Percentiles rank a stretch among this genome's conserved stretches.
Evolutionary conservation across 2,329 filamentous ascomycete genomes (phyloP).

Genomic region (Sporothrix globosa): DNA sequence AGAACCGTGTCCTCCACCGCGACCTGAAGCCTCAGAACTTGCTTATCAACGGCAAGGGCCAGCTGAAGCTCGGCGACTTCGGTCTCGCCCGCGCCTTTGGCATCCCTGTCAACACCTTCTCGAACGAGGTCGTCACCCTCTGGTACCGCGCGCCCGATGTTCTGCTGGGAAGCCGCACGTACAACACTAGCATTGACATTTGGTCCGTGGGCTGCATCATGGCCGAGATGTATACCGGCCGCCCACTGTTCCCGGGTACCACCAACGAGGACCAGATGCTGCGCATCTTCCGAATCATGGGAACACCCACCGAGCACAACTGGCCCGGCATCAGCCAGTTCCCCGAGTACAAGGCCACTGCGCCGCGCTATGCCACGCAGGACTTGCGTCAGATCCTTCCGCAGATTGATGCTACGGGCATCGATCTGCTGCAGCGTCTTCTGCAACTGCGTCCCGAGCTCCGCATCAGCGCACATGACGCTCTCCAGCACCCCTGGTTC

Average conservation of each 20-base stretch:
- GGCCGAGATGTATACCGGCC: constrained; percentile 98
- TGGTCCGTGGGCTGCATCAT: constrained; percentile 99
- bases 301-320: constrained; percentile 89
- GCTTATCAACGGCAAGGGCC: constrained; percentile 87
- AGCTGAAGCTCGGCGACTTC: constrained; percentile 92
- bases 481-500: constrained; percentile 92
- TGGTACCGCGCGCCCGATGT: constrained; percentile 99
- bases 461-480: constrained; percentile 83
- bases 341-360: constrained; percentile 96
- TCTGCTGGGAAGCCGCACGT: constrained; percentile 87
- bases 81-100: constrained; percentile 92
- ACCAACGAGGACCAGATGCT: constrained; percentile 98
- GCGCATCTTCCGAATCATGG: constrained; percentile 98
- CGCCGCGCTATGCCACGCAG: constrained; percentile 92
- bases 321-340: constrained; percentile 96
- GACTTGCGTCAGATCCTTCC: constrained; percentile 84
- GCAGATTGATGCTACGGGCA: constrained; percentile 82
- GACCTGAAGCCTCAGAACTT: constrained; percentile 97
- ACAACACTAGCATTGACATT: constrained; percentile 99
- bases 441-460: constrained; percentile 90
- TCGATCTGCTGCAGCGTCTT: constrained; percentile 88
- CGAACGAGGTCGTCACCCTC: constrained; percentile 94
- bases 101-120: constrained; percentile 97
- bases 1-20: constrained; percentile 92
- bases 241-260: constrained; percentile 93